Conservation (phyloP, 345 rosid species). For the Arabis hirsuta region DNA sequence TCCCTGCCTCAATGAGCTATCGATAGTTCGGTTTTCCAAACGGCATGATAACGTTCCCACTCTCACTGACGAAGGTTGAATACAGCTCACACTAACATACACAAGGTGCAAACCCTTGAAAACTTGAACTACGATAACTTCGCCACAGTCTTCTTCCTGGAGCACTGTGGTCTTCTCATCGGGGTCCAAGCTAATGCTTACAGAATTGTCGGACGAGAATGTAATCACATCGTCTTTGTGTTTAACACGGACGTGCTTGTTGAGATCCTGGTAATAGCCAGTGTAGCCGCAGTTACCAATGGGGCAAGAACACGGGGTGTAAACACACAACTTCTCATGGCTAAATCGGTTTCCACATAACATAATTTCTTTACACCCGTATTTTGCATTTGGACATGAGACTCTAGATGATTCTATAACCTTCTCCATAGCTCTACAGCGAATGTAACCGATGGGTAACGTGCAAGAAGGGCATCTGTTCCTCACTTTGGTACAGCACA, state of each 20-base stretch:
- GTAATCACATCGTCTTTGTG: slow-evolving; percentile 37
- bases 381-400: slow-evolving; percentile 49
- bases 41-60: slow-evolving; percentile 16
- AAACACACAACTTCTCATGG: slow-evolving; percentile 54
- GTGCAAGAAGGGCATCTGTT: slow-evolving; percentile 60
- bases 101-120: slow-evolving; percentile 37
- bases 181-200: slow-evolving; percentile 11
- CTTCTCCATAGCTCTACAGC: slow-evolving; percentile 66
- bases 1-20: slow-evolving; percentile 10
- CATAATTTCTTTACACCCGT: slow-evolving; percentile 52
- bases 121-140: slow-evolving; percentile 43
- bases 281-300: slow-evolving; percentile 46
- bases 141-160: slow-evolving; percentile 29
- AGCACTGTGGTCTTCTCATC: background rate
- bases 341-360: slow-evolving; percentile 41
- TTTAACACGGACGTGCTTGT: slow-evolving; percentile 44
- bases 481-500: slow-evolving; percentile 54
- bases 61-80: slow-evolving; percentile 28
- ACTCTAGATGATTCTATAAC: slow-evolving; percentile 52
- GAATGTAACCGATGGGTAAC: slow-evolving; percentile 55
- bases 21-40: background rate
- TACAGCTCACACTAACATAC: slow-evolving; percentile 36
- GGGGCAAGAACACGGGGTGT: slow-evolving; percentile 64
- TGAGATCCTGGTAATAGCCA: slow-evolving; percentile 49
- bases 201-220: slow-evolving; percentile 13